Evolutionary conservation across 805 yeast genomes (phyloP).

Genomic region (Lachancea kluyveri): DNA sequence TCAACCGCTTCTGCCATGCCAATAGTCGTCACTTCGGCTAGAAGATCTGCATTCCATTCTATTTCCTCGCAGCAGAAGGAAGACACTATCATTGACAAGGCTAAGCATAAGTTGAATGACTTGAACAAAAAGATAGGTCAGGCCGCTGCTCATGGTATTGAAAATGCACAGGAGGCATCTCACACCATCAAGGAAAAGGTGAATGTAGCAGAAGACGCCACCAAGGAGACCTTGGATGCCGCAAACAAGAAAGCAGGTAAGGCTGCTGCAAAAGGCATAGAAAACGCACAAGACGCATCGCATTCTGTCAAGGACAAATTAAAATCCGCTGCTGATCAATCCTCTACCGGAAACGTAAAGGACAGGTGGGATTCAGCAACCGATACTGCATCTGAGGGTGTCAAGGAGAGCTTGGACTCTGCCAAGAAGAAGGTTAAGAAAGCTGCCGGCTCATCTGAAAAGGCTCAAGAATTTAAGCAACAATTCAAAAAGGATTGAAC

Average conservation of each 20-base stretch:
- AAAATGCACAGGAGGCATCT: conserved; percentile 20
- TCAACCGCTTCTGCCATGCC: conserved; percentile 8
- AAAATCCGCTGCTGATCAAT: too few species aligned
- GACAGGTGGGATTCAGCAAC: too few species aligned
- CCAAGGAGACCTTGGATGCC: conserved; percentile 18
- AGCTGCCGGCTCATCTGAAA: conserved; percentile 6
- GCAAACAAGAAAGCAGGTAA: conserved; percentile 20
- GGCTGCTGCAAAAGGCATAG: conserved; percentile 22
- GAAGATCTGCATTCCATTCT: conserved; percentile 1
- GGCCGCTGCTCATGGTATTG: conserved; percentile 22
- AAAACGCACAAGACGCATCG: conserved; percentile 20
- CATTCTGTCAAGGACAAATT: conserved; percentile 4
- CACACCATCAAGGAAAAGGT: conserved; percentile 9
- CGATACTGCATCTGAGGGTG: conserved; percentile 7
- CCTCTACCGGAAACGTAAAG: too few species aligned
- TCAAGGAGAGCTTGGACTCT: conserved; percentile 10
- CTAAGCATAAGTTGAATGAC: conserved; percentile 18
- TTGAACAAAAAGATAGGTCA: conserved; percentile 21
- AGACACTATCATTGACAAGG: conserved; percentile 8
- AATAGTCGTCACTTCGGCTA: conserved; percentile 9
- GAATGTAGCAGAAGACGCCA: conserved; percentile 6
- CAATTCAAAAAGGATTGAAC: conserved; percentile 1
- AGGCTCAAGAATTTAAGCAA: conserved; percentile 2
- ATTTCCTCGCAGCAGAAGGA: conserved; percentile 1
- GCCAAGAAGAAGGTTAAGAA: conserved; percentile 8